Conservation (phyloP, 257 asterid genomes). For the Nemophila menziesii region DNA sequence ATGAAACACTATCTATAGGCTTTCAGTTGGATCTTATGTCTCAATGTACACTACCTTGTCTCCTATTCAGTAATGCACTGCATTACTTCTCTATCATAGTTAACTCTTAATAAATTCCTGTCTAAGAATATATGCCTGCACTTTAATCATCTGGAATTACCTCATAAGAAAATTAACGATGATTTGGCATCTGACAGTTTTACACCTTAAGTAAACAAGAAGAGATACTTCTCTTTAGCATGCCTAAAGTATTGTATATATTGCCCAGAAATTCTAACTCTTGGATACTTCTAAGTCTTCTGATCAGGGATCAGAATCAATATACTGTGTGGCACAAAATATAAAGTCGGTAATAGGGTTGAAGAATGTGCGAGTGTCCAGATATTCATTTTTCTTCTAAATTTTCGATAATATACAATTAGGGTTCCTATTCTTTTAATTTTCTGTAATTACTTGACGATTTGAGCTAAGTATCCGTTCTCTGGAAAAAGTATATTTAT, state of each 20-base stretch:
- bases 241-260: not conserved
- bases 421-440: not conserved
- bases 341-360: not conserved
- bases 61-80: not conserved
- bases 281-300: not conserved
- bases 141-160: too few species aligned
- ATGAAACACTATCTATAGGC: constrained; percentile 8
- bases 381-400: too few species aligned
- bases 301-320: not conserved
- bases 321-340: not conserved
- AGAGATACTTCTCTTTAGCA: not conserved
- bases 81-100: too few species aligned
- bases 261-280: not conserved
- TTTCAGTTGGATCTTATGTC: not conserved
- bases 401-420: not conserved
- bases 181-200: not conserved
- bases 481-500: too few species aligned
- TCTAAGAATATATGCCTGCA: too few species aligned
- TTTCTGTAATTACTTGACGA: too few species aligned
- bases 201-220: not conserved
- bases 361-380: not conserved
- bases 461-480: too few species aligned
- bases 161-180: not conserved
- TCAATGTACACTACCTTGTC: not conserved
- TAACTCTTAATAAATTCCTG: too few species aligned